These are phyloP conservation scores for Thielaviopsis euricoi DNA, from an alignment of 2,329 filamentous ascomycete genomes.

Conservation along the genomic window DNA sequence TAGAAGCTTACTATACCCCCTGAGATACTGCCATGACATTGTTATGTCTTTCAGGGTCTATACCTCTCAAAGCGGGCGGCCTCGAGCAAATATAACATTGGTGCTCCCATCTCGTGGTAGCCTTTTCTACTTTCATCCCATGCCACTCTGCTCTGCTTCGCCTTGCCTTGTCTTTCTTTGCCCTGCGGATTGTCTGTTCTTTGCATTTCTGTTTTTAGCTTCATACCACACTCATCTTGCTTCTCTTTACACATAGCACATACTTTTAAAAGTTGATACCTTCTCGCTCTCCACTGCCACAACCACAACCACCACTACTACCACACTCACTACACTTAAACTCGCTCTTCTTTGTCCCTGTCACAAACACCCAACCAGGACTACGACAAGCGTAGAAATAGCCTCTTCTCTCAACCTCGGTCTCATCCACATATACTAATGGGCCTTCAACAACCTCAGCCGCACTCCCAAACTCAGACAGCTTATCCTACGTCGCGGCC, in stretches of 20 bases:
- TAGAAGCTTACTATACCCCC: neutral
- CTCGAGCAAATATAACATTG: constrained; percentile 3
- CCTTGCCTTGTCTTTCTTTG: constrained; percentile 1
- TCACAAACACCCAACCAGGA: neutral
- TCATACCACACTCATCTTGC: neutral
- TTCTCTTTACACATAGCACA: neutral
- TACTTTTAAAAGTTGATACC: constrained; percentile 12
- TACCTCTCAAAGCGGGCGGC: too few species aligned
- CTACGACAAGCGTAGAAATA: constrained; percentile 1
- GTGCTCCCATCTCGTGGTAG: constrained; percentile 1
- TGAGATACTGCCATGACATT: neutral
- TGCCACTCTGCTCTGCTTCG: neutral
- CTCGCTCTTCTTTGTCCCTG: constrained; percentile 13
- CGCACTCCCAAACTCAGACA: constrained; percentile 50
- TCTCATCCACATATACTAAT: constrained; percentile 30
- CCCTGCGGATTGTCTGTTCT: constrained; percentile 3
- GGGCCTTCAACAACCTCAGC: constrained; percentile 25
- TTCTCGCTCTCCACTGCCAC: constrained; percentile 17
- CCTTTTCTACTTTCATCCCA: neutral
- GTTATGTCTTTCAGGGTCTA: neutral
- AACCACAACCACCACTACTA: neutral
- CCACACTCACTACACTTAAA: neutral
- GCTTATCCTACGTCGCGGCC: constrained; percentile 50
- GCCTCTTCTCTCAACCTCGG: constrained; percentile 1
- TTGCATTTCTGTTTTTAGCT: neutral